Evolutionary conservation across 352 stramenopile species (phyloP), one percentile per base, ranked within the genome.

Genomic region (Blastocystis sp.): DNA sequence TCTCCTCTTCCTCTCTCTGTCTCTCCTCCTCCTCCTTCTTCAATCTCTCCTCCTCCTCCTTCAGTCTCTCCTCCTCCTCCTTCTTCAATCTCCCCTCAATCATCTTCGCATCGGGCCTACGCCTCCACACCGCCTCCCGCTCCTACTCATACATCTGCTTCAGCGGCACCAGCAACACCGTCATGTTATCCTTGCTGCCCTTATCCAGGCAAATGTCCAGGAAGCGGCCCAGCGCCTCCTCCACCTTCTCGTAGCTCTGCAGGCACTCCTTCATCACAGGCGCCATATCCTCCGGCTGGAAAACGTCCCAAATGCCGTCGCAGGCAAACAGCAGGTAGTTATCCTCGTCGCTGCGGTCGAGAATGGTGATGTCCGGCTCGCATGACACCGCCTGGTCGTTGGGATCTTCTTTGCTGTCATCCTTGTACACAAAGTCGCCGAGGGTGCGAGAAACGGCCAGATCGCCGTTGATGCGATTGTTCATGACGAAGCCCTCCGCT

Each of bases 281-380:
- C 1, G 89, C 59, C 17, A 79, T 82, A 14, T 89, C 92, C 69
- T 95, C 92, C 77, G 67, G 64, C 59, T 82, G 92, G 93, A 97
- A 95, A 60, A 97, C 94, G 77, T 97, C 94, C 94, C 94, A 97
- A 71, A 97, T 95, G 45, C 94, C 94, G 77, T 97, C 94, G 84
- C 94, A 97, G 10, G 94, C 94, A 45, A 97, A 90, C 17, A 97
- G 88, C 1, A 97, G 89, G 80, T 96, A 96, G 89, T 96, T 93
- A 78, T 97, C 93, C 62, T 90, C 62, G 0, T 90, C 90, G 74
- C 94, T 91, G 10, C 93, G 91, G 76, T 86, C 52, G 66, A 95
- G 90, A 65, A 95, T 91, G 89, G 93, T 91, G 88, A 96, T 92
- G 23, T 97, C 94, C 0, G 94, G 93, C 88, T 95, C 93, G 0